Base-by-base conservation (phyloP, 495 filamentous ascomycete species). In the Neurospora intermedia region DNA sequence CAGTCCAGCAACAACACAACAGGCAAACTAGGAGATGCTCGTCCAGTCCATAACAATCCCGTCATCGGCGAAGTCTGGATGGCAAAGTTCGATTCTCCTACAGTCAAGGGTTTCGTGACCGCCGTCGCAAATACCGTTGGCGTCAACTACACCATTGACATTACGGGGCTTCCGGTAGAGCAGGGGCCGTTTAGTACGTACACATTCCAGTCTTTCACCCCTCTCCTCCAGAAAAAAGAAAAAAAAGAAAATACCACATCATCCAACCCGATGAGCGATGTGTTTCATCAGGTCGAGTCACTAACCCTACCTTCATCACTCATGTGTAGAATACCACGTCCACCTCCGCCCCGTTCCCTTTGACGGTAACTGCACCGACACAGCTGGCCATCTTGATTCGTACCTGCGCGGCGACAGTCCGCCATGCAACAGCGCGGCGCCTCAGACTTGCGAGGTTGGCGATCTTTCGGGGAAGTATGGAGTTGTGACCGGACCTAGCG, bases 401-500 rank as follows among this genome's bases (percentile, higher is more conserved):
- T 83, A 76, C 72, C 82, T 84, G 69, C 91, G 91, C 59, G 89
- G 88, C 45, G 87, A 93, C 79, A 78, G 79, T 11, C 87, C 90
- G 70, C 77, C 87, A 23, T 97, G 93, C 80, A 85, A 94, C 77
- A 72, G 82, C 15, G 80, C 81, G 15, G 76, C 82, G 69, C 92
- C 93, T 3, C 75, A 88, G 74, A 90, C 88, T 0, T 97, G 93
- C 81, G 89, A 96, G 81, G 89, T 93, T 31, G 93, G 93, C 66
- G 93, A 97, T 82, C 80, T 96, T 54, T 87, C 88, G 59, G 94
- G 94, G 72, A 97, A 96, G 84, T 89, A 94, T 73, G 91, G 91
- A 48, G 86, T 86, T 69, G 88, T 93, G 74, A 81, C 81, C 2
- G 80, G 85, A 38, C 80, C 83, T 20, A 69, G 35, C 31, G 80